Base-by-base conservation (phyloP, 371 early-diverging fungal genomes). In the Mortierella sp. region DNA sequence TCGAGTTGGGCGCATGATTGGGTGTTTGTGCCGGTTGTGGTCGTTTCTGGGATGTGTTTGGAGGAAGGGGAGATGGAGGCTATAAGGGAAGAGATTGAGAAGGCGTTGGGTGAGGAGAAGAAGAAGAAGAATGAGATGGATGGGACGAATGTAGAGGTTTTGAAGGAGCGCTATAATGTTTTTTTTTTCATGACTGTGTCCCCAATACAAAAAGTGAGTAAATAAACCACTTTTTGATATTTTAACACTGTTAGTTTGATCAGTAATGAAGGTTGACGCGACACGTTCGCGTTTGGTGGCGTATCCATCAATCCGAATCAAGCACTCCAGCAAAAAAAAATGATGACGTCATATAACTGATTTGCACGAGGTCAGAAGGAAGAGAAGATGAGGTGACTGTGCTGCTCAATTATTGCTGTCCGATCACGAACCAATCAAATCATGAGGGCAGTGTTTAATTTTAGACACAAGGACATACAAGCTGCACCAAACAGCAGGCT, bases 371-470 rank as follows among this genome's bases (percentile, higher is more conserved):
- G 49, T 16, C 14, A 49, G 49, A 49, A 18, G 35, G 32, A 32
- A 35, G 35, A 35, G 35, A 49, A 1, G 49, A 16, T 18, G 49
- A 49, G 12, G 49, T n/a, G 56, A 55, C 56, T 55, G 56, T n/a
- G 7, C 27, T 55, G 7, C 27, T 24, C 27, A 55, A n/a, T 24
- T 55, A 24, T n/a, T 55, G n/a, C 11, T 29, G 12, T 27, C 14
- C 27, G 29, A 29, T 58, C 14, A 58, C 4, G 60, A n/a, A 58
- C 60, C 60, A 58, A 58, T 58, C 29, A 58, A 29, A 58, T 58
- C 60, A 58, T 16, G 60, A 58, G 60, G 60, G 60, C 27, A 58
- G 27, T 58, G 60, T 58, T 58, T 55, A 58, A 58, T 58, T 58
- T 58, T 58, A 58, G 60, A 51, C 5, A 6, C 16, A 21, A 4